Conservation (phyloP, 2,329 filamentous ascomycete genomes). For the Epichloe glyceriae region DNA sequence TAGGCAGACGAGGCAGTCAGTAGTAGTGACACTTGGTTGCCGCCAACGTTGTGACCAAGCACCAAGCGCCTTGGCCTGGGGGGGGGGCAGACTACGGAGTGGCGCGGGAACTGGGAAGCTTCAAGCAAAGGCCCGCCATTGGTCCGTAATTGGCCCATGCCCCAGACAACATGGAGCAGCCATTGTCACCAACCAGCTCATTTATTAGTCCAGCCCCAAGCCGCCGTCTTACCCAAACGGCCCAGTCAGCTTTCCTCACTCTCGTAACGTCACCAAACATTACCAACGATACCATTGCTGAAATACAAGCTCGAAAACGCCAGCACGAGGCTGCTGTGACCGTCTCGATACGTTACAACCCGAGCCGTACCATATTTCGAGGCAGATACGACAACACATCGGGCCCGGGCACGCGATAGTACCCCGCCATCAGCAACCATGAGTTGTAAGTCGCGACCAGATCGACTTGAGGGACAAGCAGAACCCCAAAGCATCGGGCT, state of each 20-base stretch:
- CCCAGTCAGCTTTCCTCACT: background rate
- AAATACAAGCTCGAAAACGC: background rate
- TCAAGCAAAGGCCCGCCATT: background rate
- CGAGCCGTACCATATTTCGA: background rate
- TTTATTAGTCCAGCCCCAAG: background rate
- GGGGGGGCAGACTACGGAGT: background rate
- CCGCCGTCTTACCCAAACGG: background rate
- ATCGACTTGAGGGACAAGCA: background rate
- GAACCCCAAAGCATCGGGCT: background rate
- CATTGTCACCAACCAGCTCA: too few relatives aligned
- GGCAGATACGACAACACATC: background rate
- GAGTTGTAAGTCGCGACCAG: conserved; percentile 18
- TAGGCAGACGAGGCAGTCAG: too few relatives aligned
- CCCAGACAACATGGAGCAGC: background rate
- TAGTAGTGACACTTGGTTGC: background rate
- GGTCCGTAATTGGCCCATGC: background rate
- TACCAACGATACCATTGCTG: background rate
- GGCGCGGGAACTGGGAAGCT: background rate
- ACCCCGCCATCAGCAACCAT: conserved; percentile 18
- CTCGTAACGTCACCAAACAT: background rate
- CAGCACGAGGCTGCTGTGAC: background rate
- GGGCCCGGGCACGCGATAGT: conserved; percentile 5
- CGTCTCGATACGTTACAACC: background rate
- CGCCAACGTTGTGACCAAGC: background rate
- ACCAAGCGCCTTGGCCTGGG: background rate